These are phyloP conservation scores for Boletus insuetus DNA, from an alignment of 768 basidiomycete species.

Conservation along the genomic window DNA sequence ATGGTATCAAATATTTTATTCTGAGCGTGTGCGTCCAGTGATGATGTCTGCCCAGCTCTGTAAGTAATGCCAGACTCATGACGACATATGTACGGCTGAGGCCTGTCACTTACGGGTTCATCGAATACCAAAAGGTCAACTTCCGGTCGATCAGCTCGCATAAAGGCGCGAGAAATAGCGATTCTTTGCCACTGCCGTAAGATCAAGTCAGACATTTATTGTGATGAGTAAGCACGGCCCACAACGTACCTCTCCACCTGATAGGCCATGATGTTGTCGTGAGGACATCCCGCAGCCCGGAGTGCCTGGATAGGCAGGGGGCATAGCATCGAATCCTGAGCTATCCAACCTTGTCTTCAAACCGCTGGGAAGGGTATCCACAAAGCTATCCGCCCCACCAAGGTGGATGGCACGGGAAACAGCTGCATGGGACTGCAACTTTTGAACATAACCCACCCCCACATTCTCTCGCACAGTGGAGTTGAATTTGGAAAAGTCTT, in stretches of 20 bases:
- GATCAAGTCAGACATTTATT: constrained; percentile 12
- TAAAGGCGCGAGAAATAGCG: constrained; percentile 83
- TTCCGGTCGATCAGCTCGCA: constrained; percentile 72
- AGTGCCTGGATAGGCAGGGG: constrained; percentile 32
- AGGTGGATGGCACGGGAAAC: constrained; percentile 65
- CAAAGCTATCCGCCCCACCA: constrained; percentile 67
- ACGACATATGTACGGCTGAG: constrained; percentile 1
- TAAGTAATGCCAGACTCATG: constrained; percentile 1
- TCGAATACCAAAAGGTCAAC: constrained; percentile 82
- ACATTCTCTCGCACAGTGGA: constrained; percentile 80
- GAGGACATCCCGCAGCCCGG: constrained; percentile 29
- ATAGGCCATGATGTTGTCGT: constrained; percentile 60
- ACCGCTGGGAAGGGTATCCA: constrained; percentile 66
- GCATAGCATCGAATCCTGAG: constrained; percentile 53
- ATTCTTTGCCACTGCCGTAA: constrained; percentile 76
- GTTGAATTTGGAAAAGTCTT: constrained; percentile 80
- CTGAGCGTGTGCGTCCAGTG: constrained; percentile 77
- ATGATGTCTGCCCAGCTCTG: constrained; percentile 55
- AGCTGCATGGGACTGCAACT: constrained; percentile 52
- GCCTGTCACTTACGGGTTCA: constrained; percentile 59
- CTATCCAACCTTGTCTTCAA: constrained; percentile 70
- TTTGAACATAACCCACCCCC: constrained; percentile 74
- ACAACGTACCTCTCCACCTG: constrained; percentile 74
- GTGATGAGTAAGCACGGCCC: constrained; percentile 11
- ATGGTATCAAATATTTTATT: constrained; percentile 78